Evolutionary conservation across 2,329 filamentous ascomycete species (phyloP), one percentile per base, ranked within the genome.

Genomic region (Colletotrichum theobromicola): DNA sequence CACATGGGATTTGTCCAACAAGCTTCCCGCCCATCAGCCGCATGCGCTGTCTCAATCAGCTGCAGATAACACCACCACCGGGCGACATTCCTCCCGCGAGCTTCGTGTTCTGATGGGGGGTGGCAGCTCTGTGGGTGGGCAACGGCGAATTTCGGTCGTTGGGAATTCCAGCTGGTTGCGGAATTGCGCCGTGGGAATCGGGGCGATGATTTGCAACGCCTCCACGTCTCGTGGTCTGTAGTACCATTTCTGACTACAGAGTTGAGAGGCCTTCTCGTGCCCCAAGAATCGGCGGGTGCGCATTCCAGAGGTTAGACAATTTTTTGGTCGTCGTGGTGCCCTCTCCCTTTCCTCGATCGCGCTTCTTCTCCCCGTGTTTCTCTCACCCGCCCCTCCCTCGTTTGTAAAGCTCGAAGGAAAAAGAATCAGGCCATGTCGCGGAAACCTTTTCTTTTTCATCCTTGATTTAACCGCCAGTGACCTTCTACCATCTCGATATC

Each of bases 291-390:
- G n/a, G 55, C 32, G 24, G 42, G 18, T 15, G 21, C 21, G 21
- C 68, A 75, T 75, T 75, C 68, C 63, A 53, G 32, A 28, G 13
- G 72, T 63, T 46, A 75, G 68, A 67, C 72, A 72, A 34, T 28
- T 50, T 28, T 50, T 26, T n/a, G 21, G 42, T 57, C 62, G 57
- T 58, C 53, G 34, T 64, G 72, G 58, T 72, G n/a, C 10, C 42
- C 28, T 35, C 72, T 72, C 72, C 68, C 69, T 67, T 62, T 55
- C 62, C 62, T 63, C 57, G 62, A 60, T 30, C 55, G 53, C 50
- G 42, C 15, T 68, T 60, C 15, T 68, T 60, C 21, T 28, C 68
- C 46, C 26, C 42, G 62, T 5, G 30, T 53, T 16, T n/a, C 58
- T 37, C 34, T 12, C 28, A 5, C 12, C 57, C 46, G 26, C 13